Evolutionary conservation across 176 grass and related monocot species (phyloP).

Genomic region (Raddia guianensis): DNA sequence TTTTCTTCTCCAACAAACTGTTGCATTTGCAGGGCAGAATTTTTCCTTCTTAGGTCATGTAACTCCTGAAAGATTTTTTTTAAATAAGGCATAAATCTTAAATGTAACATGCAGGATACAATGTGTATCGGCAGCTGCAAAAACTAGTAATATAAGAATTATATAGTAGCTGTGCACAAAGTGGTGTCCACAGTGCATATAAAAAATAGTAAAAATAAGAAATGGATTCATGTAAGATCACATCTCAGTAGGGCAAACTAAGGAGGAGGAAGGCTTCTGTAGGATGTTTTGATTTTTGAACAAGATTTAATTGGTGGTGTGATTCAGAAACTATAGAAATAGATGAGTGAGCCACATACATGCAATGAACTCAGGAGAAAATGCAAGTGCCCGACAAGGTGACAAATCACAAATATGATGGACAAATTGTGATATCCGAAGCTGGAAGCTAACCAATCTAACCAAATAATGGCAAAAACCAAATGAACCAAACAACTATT

Average conservation of each 20-base stretch:
- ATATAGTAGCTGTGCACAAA: background rate
- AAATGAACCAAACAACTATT: background rate
- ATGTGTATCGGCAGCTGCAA: background rate
- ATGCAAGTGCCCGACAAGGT: background rate
- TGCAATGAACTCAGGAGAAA: slow-evolving; percentile 19
- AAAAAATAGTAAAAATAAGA: background rate
- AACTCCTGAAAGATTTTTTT: slow-evolving; percentile 62
- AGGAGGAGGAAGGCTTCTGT: background rate
- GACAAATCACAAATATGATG: background rate
- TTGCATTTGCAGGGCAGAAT: slow-evolving; percentile 93
- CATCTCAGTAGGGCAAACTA: slow-evolving; percentile 2
- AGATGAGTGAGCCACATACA: background rate
- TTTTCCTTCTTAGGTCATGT: slow-evolving; percentile 74
- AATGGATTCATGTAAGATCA: background rate
- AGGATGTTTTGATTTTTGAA: background rate
- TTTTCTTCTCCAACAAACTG: slow-evolving; percentile 93
- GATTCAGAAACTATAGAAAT: background rate
- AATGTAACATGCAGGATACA: slow-evolving; percentile 11
- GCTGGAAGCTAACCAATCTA: background rate
- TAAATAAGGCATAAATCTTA: slow-evolving; percentile 10
- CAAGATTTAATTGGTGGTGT: slow-evolving; percentile 11
- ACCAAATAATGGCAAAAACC: slow-evolving; percentile 11
- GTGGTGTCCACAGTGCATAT: background rate
- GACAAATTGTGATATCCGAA: background rate
- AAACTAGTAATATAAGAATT: slow-evolving; percentile 8